A percentile compares a stretch with the other conserved stretches of the same genome.
Evolutionary conservation across 164 flowering plant genomes (phyloP).

Genomic region (Aristolochia contorta): DNA sequence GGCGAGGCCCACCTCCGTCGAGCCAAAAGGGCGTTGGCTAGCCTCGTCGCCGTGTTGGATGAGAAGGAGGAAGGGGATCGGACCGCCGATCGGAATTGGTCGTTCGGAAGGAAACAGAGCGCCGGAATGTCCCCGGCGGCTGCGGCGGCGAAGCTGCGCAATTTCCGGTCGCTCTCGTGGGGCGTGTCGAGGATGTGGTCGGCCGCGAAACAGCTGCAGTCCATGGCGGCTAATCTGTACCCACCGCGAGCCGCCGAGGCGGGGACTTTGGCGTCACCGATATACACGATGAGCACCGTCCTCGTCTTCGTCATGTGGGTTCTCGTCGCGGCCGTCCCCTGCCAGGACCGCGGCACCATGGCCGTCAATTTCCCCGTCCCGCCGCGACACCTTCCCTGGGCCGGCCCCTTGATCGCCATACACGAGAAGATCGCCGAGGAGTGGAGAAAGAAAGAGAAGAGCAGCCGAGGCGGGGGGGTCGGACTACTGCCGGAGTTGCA

Average conservation of each 20-base stretch:
- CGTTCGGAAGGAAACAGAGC: neutral
- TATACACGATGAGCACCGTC: constrained; percentile 56
- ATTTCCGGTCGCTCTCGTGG: constrained; percentile 36
- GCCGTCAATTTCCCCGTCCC: constrained; percentile 40
- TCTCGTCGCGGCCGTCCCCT: constrained; percentile 61
- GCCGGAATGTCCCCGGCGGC: neutral
- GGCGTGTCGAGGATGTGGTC: constrained; percentile 59
- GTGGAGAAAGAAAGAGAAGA: constrained; percentile 88
- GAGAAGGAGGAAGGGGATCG: neutral
- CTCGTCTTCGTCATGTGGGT: constrained; percentile 68
- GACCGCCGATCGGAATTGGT: constrained; percentile 4
- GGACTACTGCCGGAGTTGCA: constrained; percentile 74
- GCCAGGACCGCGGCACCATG: constrained; percentile 61
- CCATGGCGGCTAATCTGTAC: constrained; percentile 50
- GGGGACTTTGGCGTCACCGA: constrained; percentile 36
- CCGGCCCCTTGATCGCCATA: constrained; percentile 43
- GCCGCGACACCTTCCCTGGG: constrained; percentile 45
- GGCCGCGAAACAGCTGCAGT: constrained; percentile 71
- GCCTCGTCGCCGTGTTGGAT: neutral
- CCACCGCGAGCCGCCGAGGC: constrained; percentile 59
- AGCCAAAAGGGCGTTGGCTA: constrained; percentile 36
- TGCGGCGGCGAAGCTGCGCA: constrained; percentile 16
- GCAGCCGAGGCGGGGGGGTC: constrained; percentile 25
- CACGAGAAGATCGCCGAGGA: constrained; percentile 79
- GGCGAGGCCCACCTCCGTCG: constrained; percentile 51